Evolutionary conservation across 208 protist species (phyloP).

Genomic region (Leishmania major): DNA sequence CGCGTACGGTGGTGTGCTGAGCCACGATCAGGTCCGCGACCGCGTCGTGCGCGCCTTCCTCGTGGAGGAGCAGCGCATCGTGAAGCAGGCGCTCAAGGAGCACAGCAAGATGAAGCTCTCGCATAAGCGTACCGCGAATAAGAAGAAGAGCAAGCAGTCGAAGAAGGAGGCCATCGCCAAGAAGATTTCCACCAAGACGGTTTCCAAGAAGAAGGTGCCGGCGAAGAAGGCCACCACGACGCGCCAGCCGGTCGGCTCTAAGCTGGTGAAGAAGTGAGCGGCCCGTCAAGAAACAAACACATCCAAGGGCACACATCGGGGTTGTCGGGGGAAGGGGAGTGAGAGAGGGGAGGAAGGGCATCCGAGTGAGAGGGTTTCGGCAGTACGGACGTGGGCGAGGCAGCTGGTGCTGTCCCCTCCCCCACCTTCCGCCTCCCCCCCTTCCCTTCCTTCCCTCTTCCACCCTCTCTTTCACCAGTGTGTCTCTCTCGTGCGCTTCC

Average conservation of each 20-base stretch:
- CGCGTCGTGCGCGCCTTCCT: conserved; percentile 98
- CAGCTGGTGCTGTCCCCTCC: background rate
- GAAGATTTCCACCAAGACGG: conserved; percentile 41
- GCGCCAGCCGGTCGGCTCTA: conserved; percentile 68
- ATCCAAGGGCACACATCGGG: background rate
- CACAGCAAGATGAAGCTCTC: conserved; percentile 69
- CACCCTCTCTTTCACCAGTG: background rate
- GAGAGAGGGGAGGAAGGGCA: background rate
- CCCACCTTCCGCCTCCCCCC: background rate
- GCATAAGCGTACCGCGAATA: conserved; percentile 71
- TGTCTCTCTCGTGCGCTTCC: background rate
- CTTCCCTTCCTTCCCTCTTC: background rate
- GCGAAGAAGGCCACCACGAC: conserved; percentile 33
- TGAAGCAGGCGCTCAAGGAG: conserved; percentile 92
- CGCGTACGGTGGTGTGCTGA: conserved; percentile 97
- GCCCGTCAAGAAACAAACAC: background rate
- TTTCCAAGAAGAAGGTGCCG: conserved; percentile 56
- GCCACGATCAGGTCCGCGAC: conserved; percentile 94
- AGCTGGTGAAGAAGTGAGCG: conserved; percentile 73
- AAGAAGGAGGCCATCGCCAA: conserved; percentile 58
- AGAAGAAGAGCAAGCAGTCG: conserved; percentile 64
- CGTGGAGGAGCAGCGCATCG: conserved; percentile 99
- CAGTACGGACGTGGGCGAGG: background rate
- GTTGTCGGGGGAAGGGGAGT: background rate
- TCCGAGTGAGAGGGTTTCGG: background rate